Conservation (phyloP, 371 early-diverging fungal species). For the Apophysomyces sp. region DNA sequence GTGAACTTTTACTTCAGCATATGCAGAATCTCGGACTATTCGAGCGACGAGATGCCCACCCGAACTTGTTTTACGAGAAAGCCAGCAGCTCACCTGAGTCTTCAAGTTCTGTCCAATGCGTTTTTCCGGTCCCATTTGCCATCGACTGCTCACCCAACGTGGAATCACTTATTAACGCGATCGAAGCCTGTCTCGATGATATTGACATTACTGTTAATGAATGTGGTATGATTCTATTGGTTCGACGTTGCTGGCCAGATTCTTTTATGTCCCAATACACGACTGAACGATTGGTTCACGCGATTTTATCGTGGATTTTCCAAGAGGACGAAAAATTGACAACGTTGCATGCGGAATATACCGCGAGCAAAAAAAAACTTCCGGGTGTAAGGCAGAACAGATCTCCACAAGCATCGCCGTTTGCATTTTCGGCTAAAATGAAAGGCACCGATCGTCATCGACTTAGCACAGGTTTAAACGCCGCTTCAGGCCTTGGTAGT, state of each 20-base stretch:
- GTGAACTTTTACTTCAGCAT: conserved; percentile 48
- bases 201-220: conserved; percentile 57
- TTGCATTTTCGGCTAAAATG: conserved; percentile 13
- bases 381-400: conserved; percentile 16
- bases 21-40: conserved; percentile 57
- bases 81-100: not conserved
- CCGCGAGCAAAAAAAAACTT: conserved; percentile 21
- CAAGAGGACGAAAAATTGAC: conserved; percentile 54
- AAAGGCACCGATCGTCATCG: conserved; percentile 24
- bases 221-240: conserved; percentile 50
- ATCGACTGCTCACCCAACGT: conserved; percentile 52
- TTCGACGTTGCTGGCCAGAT: conserved; percentile 60
- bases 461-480: conserved; percentile 21
- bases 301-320: conserved; percentile 55
- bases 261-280: conserved; percentile 57
- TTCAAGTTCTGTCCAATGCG: conserved; percentile 18
- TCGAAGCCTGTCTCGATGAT: conserved; percentile 53
- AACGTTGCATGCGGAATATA: conserved; percentile 37
- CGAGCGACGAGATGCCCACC: conserved; percentile 52
- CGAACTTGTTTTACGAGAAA: conserved; percentile 36
- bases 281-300: conserved; percentile 41
- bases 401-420: not conserved
- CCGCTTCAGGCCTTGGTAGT: conserved; percentile 29
- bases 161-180: conserved; percentile 49
- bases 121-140: conserved; percentile 55